Evolutionary conservation across 2,329 filamentous ascomycete genomes (phyloP).

Genomic region (Fusarium drepaniforme): DNA sequence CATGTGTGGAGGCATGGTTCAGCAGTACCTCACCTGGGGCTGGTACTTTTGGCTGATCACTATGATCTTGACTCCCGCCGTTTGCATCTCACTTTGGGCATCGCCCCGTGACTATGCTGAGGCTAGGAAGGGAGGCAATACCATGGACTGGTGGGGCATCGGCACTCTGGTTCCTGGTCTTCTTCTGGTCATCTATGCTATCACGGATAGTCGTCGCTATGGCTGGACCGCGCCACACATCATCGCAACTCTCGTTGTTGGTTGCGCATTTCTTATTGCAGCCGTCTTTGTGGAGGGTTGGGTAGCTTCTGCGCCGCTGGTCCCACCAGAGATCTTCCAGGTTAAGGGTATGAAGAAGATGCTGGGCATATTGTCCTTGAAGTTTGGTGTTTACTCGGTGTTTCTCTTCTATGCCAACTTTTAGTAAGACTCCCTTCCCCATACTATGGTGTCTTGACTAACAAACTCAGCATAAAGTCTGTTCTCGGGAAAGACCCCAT

Average conservation of each 20-base stretch:
- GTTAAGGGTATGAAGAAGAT: constrained; percentile 71
- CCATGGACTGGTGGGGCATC: constrained; percentile 74
- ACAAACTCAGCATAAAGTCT: constrained; percentile 59
- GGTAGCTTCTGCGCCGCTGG: constrained; percentile 69
- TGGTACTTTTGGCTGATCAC: constrained; percentile 78
- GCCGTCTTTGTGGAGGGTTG: constrained; percentile 75
- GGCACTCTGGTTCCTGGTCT: constrained; percentile 67
- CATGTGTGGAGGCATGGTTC: constrained; percentile 72
- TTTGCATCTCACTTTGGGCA: constrained; percentile 57
- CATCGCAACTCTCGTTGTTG: constrained; percentile 67
- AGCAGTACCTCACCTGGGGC: constrained; percentile 70
- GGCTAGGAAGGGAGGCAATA: constrained; percentile 44
- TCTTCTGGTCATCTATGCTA: constrained; percentile 75
- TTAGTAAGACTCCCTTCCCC: constrained; percentile 61
- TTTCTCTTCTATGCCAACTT: constrained; percentile 73
- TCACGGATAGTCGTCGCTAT: constrained; percentile 73
- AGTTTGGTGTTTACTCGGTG: constrained; percentile 67
- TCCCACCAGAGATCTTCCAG: constrained; percentile 73
- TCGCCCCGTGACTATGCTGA: constrained; percentile 52
- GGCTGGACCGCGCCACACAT: constrained; percentile 77
- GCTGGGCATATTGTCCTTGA: constrained; percentile 62
- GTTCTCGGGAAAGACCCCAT: constrained; percentile 64
- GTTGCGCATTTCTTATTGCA: constrained; percentile 62
- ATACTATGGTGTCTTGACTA: neutral
- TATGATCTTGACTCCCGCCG: constrained; percentile 55